phyloP scores from a whole-genome alignment of 2,329 filamentous ascomycete species.

The Colletotrichum simmondsii region DNA sequence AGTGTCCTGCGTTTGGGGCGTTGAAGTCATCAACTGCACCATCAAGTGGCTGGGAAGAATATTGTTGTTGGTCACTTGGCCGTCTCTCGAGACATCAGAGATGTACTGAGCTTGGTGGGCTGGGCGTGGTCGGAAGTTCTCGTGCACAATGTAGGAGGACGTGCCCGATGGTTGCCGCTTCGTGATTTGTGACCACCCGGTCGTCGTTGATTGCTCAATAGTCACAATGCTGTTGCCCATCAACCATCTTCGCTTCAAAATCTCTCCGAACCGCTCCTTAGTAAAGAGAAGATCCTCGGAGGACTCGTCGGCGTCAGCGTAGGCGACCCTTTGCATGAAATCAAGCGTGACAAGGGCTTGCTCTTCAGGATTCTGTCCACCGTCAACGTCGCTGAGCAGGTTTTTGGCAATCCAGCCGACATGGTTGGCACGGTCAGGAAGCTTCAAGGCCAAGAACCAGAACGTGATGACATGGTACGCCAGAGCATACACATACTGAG shows the following conservation, averaged over 20 bases:
- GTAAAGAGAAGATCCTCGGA: slow-evolving; percentile 74
- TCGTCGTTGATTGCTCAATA: slow-evolving; percentile 74
- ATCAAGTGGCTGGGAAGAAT: slow-evolving; percentile 80
- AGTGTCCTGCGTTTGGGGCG: slow-evolving; percentile 67
- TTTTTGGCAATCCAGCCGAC: slow-evolving; percentile 92
- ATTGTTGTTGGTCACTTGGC: slow-evolving; percentile 65
- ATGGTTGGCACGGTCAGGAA: slow-evolving; percentile 84
- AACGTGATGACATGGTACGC: slow-evolving; percentile 97
- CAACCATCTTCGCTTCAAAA: slow-evolving; percentile 76
- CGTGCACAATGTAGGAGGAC: slow-evolving; percentile 67
- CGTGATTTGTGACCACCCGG: slow-evolving; percentile 77
- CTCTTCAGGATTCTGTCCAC: slow-evolving; percentile 83
- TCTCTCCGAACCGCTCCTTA: slow-evolving; percentile 71
- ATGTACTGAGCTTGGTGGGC: slow-evolving; percentile 63
- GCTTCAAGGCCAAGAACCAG: slow-evolving; percentile 92
- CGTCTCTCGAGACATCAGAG: slow-evolving; percentile 60
- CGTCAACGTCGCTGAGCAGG: slow-evolving; percentile 81
- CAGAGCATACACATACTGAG: slow-evolving; percentile 92
- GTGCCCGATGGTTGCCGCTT: slow-evolving; percentile 78
- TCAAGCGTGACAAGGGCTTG: slow-evolving; percentile 94
- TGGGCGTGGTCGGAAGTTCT: slow-evolving; percentile 69
- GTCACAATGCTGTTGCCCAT: slow-evolving; percentile 80
- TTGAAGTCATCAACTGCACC: slow-evolving; percentile 74
- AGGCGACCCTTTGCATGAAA: slow-evolving; percentile 91
- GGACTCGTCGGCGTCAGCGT: slow-evolving; percentile 85